A percentile compares a stretch with the other conserved stretches of the same genome.
Evolutionary conservation across 2,329 filamentous ascomycete species (phyloP).

Genomic region (Apiospora koreana): DNA sequence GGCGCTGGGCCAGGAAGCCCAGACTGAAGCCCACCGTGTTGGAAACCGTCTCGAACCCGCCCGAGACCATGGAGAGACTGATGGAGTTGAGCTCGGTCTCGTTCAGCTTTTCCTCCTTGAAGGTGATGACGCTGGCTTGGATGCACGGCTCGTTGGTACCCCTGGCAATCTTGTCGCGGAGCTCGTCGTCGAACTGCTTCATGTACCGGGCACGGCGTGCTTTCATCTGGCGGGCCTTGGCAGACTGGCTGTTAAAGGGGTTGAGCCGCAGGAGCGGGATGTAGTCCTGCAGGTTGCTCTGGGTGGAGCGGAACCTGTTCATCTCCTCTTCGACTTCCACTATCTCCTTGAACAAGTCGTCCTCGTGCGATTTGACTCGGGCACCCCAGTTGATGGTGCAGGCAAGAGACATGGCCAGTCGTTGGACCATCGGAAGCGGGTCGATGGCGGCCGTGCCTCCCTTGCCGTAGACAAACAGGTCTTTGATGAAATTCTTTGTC

Average conservation of each 20-base stretch:
- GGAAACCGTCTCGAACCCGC: conserved; percentile 67
- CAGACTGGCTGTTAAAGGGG: conserved; percentile 59
- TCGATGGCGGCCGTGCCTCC: conserved; percentile 57
- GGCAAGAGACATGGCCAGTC: conserved; percentile 61
- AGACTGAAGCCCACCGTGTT: conserved; percentile 68
- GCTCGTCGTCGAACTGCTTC: conserved; percentile 54
- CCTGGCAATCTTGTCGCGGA: conserved; percentile 62
- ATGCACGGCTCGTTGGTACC: conserved; percentile 65
- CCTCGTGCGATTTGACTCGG: conserved; percentile 59
- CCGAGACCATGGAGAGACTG: conserved; percentile 68
- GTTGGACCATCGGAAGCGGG: conserved; percentile 69
- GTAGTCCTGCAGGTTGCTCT: conserved; percentile 63
- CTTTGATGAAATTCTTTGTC: conserved; percentile 62
- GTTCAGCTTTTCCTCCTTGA: conserved; percentile 63
- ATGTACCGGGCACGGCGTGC: conserved; percentile 62
- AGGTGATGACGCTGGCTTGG: conserved; percentile 65
- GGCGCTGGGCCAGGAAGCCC: conserved; percentile 57
- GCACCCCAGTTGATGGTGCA: conserved; percentile 68
- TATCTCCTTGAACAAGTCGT: conserved; percentile 62
- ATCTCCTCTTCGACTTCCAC: conserved; percentile 64
- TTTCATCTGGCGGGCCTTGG: conserved; percentile 61
- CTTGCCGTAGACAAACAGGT: conserved; percentile 59
- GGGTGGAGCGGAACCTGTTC: conserved; percentile 59
- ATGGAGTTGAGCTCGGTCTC: conserved; percentile 65
- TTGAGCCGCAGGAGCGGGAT: conserved; percentile 61